These are phyloP conservation scores for Farysia itapuensis DNA, from an alignment of 1,284 basidiomycete species.

Conservation along the genomic window DNA sequence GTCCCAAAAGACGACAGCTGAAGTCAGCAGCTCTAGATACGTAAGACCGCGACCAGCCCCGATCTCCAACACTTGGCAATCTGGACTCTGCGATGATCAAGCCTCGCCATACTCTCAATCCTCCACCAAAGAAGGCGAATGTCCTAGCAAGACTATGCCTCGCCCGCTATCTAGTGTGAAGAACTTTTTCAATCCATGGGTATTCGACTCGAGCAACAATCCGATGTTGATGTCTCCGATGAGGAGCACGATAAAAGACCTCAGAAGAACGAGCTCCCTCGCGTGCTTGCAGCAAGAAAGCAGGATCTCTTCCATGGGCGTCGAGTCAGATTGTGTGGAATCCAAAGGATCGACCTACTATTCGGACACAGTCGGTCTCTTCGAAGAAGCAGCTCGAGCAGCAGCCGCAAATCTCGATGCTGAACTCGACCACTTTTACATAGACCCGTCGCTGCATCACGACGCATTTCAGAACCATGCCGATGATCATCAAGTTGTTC, in stretches of 20 bases:
- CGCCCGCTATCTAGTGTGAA: slow-evolving; percentile 16
- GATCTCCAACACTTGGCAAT: slow-evolving; percentile 27
- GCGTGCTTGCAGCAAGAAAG: too few species aligned
- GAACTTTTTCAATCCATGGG: slow-evolving; percentile 36
- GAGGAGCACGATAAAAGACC: slow-evolving; percentile 14
- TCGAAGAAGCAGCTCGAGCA: slow-evolving; percentile 12
- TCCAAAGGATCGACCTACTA: background rate
- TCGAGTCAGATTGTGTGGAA: background rate
- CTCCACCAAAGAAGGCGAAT: too few species aligned
- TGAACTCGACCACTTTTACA: too few species aligned
- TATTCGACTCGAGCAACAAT: slow-evolving; percentile 11
- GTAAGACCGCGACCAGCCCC: slow-evolving; percentile 20
- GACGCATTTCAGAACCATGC: too few species aligned
- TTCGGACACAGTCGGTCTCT: slow-evolving; percentile 9
- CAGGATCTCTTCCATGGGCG: too few species aligned
- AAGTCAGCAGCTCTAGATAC: too few species aligned
- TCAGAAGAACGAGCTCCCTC: slow-evolving; percentile 18
- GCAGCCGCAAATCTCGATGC: slow-evolving; percentile 5
- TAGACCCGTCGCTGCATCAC: too few species aligned
- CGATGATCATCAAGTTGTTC: too few species aligned
- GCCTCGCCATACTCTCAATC: background rate
- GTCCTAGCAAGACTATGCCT: slow-evolving; percentile 2
- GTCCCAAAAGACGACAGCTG: too few species aligned
- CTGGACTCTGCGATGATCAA: slow-evolving; percentile 25
- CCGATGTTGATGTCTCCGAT: slow-evolving; percentile 34